Evolutionary conservation across 2,329 filamentous ascomycete genomes (phyloP).

Genomic region (Aspergillus tubingensis): DNA sequence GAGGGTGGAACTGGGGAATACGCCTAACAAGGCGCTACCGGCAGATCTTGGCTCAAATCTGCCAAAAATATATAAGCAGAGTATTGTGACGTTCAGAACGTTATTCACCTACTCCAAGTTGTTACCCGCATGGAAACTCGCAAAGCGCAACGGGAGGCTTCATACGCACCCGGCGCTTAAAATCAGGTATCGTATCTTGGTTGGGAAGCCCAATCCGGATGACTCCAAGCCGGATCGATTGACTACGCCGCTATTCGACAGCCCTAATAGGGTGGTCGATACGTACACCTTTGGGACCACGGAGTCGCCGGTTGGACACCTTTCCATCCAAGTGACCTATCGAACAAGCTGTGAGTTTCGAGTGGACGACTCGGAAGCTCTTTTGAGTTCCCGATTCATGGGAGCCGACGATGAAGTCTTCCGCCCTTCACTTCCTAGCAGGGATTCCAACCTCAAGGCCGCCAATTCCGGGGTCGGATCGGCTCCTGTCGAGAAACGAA

Average conservation of each 20-base stretch:
- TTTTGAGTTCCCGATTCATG: slow-evolving; percentile 91
- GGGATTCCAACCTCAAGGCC: slow-evolving; percentile 38
- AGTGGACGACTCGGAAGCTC: slow-evolving; percentile 85
- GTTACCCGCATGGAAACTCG: slow-evolving; percentile 83
- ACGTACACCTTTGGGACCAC: slow-evolving; percentile 80
- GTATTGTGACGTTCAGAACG: slow-evolving; percentile 89
- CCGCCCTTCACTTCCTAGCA: slow-evolving; percentile 70
- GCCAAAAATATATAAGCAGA: slow-evolving; percentile 94
- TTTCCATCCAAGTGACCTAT: slow-evolving; percentile 80
- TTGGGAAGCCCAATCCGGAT: slow-evolving; percentile 54
- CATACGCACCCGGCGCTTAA: slow-evolving; percentile 65
- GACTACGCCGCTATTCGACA: slow-evolving; percentile 68
- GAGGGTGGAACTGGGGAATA: slow-evolving; percentile 77
- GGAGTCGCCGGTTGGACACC: slow-evolving; percentile 80
- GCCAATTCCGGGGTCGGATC: slow-evolving; percentile 66
- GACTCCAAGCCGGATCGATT: slow-evolving; percentile 67
- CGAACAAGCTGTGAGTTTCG: slow-evolving; percentile 87
- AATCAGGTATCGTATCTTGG: slow-evolving; percentile 77
- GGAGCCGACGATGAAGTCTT: slow-evolving; percentile 87
- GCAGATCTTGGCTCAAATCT: slow-evolving; percentile 61
- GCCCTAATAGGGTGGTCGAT: slow-evolving; percentile 65
- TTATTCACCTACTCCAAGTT: slow-evolving; percentile 81
- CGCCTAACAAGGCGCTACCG: slow-evolving; percentile 53
- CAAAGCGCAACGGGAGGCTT: slow-evolving; percentile 71
- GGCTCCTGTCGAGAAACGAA: slow-evolving; percentile 64